Evolutionary conservation across 495 filamentous ascomycete genomes (phyloP), one percentile per base, ranked within the genome.

Genomic region (Acidomyces sp.): DNA sequence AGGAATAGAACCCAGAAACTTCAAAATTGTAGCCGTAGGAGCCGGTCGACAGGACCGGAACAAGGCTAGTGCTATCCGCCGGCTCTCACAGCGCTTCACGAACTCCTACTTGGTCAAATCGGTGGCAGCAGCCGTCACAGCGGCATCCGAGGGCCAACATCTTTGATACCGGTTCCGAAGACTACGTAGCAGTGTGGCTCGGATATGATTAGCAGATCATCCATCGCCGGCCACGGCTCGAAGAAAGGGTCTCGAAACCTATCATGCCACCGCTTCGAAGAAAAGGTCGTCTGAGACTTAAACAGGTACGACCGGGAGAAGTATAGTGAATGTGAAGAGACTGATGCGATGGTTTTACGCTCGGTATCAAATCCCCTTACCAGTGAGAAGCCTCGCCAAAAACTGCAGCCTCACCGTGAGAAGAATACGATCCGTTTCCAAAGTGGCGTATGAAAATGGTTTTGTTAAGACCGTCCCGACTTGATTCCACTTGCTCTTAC

Each of bases 11-110:
- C 21, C 68, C 70, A 5, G 58, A 58, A n/a, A 74, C 68, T 51
- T 76, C 71, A 56, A 72, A 75, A 52, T 75, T 77, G 35, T 65
- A 67, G 0, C 65, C 69, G 27, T 68, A 62, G n/a, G 65, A 60
- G 3, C 69, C 67, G 0, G 69, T 69, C 30, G 59, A 56, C 10
- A 59, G 49, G 28, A 66, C 49, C 17, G 51, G 52, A 1, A 52
- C 56, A 0, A 61, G 41, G 15, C 37, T 49, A 1, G 38, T 48
- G 42, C 71, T 71, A 21, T 60, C 56, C 15, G 62, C 58, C 2
- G 63, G 51, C 32, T 64, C 55, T 47, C 65, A 57, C 41, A 77
- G 48, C 1, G 60, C 57, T 6, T 70, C 70, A 69, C 36, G 45
- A 68, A 77, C 0, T 52, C 58, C 72, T 72, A 77, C 23, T 66